Evolutionary conservation across 2,329 filamentous ascomycete species (phyloP), one percentile per base, ranked within the genome.

Genomic region (Xylariaceae sp.): DNA sequence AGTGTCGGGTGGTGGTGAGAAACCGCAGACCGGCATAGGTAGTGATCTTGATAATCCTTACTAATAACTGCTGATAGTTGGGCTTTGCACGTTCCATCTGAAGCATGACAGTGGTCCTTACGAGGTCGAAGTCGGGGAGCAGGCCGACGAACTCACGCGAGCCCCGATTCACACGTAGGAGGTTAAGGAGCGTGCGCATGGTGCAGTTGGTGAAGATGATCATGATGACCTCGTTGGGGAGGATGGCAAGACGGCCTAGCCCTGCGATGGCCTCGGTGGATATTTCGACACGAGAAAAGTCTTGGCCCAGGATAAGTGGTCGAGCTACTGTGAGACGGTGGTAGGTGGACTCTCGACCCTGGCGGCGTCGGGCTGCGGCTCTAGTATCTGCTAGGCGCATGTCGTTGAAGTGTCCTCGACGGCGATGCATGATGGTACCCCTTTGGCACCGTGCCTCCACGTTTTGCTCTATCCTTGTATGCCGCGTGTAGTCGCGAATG

Each of bases 201-300:
- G 39, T 63, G 41, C 60, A 63, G 20, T 62, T 51, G 33, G 37
- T 27, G 13, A 64, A 40, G 10, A 62, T 36, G 2, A 62, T 27
- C 39, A 59, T 55, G 39, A 64, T 56, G 41, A 61, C 24, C 51
- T 64, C 62, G 42, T 59, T 61, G 13, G 61, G 62, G 4, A 64
- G 35, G 26, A 23, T 16, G 18, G 47, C 57, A 16, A 64, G 57
- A 7, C 18, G 27, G n/a, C 61, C 61, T 9, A 63, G 16, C 6
- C 55, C 59, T 11, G 58, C 42, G 4, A 46, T 30, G 9, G 54
- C 21, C 7, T 52, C 40, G 29, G 47, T 43, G 6, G 54, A 39
- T 11, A 36, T 24, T 8, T 10, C 5, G 16, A 46, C 21, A 1
- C 26, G 27, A 15, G 52, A 10, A n/a, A 36, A 15, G 6, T 27